phyloP scores from a whole-genome alignment of 129 eudicot genomes.

The Logfia minima region DNA sequence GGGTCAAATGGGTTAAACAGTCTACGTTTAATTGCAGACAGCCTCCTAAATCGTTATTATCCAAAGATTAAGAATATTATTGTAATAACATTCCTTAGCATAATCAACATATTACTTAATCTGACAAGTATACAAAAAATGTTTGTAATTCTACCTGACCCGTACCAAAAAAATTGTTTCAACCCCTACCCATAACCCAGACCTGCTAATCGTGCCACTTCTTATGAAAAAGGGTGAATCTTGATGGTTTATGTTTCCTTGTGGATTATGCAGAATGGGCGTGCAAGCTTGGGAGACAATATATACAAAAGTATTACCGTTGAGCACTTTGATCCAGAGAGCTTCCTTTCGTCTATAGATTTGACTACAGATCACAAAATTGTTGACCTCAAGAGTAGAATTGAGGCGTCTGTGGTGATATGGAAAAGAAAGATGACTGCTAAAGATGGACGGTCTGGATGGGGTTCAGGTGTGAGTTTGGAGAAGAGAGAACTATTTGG shows the following conservation, averaged over 20 bases:
- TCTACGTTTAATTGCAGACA: neutral
- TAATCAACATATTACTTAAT: neutral
- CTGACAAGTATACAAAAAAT: neutral
- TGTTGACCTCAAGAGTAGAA: constrained; percentile 83
- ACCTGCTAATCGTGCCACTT: neutral
- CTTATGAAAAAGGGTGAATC: neutral
- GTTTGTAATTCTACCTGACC: neutral
- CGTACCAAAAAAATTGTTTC: neutral
- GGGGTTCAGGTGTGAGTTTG: constrained; percentile 84
- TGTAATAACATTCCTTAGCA: neutral
- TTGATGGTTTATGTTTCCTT: constrained; percentile 6
- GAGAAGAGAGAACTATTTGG: constrained; percentile 88
- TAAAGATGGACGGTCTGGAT: constrained; percentile 78
- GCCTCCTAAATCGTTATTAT: neutral
- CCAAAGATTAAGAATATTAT: neutral
- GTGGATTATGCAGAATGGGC: constrained; percentile 66
- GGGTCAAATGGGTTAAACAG: neutral
- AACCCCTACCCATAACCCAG: neutral
- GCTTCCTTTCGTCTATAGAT: constrained; percentile 62
- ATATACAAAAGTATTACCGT: constrained; percentile 75
- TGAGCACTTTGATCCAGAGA: constrained; percentile 77
- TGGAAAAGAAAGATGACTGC: constrained; percentile 89
- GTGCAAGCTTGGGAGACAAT: constrained; percentile 81
- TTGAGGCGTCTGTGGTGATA: constrained; percentile 91
- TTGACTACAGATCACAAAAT: constrained; percentile 85